These are phyloP conservation scores for Golubevia pallescens DNA, from an alignment of 1,284 basidiomycete species.

Conservation along the genomic window DNA sequence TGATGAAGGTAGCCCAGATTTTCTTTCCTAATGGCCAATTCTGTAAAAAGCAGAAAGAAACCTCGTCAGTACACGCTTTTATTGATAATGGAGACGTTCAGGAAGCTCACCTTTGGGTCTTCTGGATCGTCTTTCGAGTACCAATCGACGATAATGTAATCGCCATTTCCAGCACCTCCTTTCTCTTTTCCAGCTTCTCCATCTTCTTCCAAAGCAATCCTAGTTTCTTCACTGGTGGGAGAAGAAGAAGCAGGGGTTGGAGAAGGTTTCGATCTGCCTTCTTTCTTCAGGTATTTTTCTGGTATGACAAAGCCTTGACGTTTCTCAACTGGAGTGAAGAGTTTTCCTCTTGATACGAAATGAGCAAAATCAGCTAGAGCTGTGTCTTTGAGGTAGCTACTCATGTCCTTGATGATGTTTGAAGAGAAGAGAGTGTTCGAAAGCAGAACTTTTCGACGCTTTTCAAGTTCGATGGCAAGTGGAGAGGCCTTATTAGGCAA, in stretches of 20 bases:
- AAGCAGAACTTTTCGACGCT: no score
- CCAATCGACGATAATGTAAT: constrained; percentile 45
- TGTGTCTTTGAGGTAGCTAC: neutral
- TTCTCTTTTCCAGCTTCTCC: neutral
- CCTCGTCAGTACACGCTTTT: no score
- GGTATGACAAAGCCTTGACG: neutral
- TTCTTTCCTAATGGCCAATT: constrained; percentile 45
- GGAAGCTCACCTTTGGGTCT: constrained; percentile 20
- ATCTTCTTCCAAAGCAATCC: neutral
- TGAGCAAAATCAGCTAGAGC: neutral
- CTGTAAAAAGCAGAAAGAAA: neutral
- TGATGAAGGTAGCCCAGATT: constrained; percentile 23
- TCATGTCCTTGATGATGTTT: neutral
- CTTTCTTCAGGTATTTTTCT: neutral
- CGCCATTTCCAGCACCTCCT: neutral
- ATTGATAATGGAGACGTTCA: no score
- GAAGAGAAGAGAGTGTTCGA: no score
- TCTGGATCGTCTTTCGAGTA: constrained; percentile 37
- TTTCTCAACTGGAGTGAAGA: neutral
- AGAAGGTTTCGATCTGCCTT: neutral
- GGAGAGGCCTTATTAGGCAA: no score
- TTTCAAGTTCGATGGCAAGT: no score
- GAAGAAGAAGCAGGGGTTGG: neutral
- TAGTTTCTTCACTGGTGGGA: neutral
- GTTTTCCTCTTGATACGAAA: neutral